These are phyloP conservation scores for Phytophthora rubi DNA, from an alignment of 352 stramenopile species.

Conservation along the genomic window DNA sequence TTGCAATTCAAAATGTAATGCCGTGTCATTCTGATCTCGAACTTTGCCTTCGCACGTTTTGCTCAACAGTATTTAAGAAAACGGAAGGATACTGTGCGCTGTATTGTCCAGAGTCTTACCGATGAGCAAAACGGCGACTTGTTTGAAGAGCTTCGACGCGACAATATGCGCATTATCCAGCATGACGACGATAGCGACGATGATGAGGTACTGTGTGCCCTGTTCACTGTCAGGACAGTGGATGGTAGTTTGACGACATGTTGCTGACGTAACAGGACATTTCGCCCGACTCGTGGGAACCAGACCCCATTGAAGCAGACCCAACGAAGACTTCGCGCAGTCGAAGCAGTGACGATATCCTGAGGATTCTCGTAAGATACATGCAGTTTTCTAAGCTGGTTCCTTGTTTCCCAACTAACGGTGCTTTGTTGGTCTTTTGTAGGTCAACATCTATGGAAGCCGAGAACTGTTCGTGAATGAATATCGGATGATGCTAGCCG, in stretches of 20 bases:
- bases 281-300: constrained; percentile 91
- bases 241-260: not conserved
- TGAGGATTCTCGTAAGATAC: constrained; percentile 92
- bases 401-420: not conserved
- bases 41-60: not conserved
- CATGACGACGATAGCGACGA: constrained; percentile 94
- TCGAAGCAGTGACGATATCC: constrained; percentile 93
- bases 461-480: constrained; percentile 99
- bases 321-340: constrained; percentile 82
- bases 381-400: not conserved
- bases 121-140: constrained; percentile 93
- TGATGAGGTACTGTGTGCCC: constrained; percentile 70
- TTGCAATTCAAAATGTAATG: not conserved
- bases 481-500: constrained; percentile 97
- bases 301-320: constrained; percentile 85
- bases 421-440: not conserved
- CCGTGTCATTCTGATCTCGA: not conserved
- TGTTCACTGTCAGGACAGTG: not conserved
- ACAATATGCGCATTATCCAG: constrained; percentile 93
- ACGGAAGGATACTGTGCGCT: constrained; percentile 96
- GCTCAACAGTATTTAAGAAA: constrained; percentile 88
- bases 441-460: constrained; percentile 97
- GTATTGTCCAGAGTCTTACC: constrained; percentile 95
- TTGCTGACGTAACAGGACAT: constrained; percentile 48
- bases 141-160: constrained; percentile 94